Evolutionary conservation across 257 asterid genomes (phyloP).

Genomic region (Plantago major): DNA sequence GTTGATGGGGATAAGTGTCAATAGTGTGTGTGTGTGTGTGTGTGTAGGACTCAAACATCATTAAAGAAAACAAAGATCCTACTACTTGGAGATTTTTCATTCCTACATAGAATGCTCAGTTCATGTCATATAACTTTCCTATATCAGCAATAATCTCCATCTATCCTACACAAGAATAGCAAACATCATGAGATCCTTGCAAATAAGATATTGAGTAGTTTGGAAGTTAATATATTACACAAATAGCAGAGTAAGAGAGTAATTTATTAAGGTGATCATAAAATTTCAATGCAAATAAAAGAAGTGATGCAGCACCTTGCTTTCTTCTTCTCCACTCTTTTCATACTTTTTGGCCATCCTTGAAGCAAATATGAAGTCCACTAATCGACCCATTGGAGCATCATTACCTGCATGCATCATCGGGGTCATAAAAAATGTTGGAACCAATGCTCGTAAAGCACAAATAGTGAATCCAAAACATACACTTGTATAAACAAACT

Average conservation of each 20-base stretch:
- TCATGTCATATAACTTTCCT: neutral
- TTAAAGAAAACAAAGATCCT: neutral
- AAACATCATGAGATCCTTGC: no score
- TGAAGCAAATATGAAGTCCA: slow-evolving; percentile 80
- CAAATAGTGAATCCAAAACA: slow-evolving; percentile 1
- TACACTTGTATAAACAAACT: slow-evolving; percentile 15
- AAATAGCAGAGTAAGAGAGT: neutral
- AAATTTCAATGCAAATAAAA: no score
- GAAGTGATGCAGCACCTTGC: slow-evolving; percentile 33
- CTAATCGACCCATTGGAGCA: slow-evolving; percentile 58
- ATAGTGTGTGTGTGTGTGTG: no score
- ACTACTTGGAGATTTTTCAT: neutral
- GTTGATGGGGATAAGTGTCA: neutral
- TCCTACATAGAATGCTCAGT: neutral
- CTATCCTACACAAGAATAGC: no score
- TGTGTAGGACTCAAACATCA: neutral
- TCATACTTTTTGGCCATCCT: slow-evolving; percentile 67
- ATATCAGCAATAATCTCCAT: neutral
- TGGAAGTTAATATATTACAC: neutral
- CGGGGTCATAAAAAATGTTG: slow-evolving; percentile 15
- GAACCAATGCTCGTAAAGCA: slow-evolving; percentile 12
- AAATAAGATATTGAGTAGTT: neutral
- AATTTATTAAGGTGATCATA: neutral
- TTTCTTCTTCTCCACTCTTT: slow-evolving; percentile 41
- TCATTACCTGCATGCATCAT: slow-evolving; percentile 47